Conservation (phyloP, 495 filamentous ascomycete genomes). For the Durotheca rogersii region DNA sequence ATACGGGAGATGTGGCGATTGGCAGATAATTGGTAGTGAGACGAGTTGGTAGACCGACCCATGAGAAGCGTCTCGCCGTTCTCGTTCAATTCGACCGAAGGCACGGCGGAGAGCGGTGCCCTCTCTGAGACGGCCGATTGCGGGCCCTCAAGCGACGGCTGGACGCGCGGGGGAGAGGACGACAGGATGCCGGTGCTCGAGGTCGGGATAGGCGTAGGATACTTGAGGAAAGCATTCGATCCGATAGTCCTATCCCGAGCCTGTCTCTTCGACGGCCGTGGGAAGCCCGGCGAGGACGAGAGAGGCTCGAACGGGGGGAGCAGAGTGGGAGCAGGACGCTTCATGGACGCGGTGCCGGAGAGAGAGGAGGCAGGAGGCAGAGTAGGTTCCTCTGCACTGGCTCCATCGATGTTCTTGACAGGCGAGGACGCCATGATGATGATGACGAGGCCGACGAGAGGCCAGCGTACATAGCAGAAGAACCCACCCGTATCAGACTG, state of each 20-base stretch:
- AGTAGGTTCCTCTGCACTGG: constrained; percentile 27
- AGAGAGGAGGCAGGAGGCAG: constrained; percentile 27
- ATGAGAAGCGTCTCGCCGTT: constrained; percentile 80
- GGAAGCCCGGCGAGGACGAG: constrained; percentile 82
- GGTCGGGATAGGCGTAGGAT: constrained; percentile 90
- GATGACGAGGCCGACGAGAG: not conserved
- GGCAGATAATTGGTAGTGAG: constrained; percentile 85
- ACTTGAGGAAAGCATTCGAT: constrained; percentile 54
- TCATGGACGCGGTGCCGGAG: constrained; percentile 55
- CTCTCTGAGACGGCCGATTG: constrained; percentile 78
- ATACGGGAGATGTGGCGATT: constrained; percentile 90
- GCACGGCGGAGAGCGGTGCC: constrained; percentile 76
- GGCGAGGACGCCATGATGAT: constrained; percentile 34
- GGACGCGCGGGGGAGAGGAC: constrained; percentile 72
- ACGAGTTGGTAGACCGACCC: constrained; percentile 90
- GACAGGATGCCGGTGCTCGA: constrained; percentile 90
- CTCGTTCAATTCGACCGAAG: constrained; percentile 74
- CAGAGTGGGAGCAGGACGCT: constrained; percentile 76
- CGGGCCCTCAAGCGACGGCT: constrained; percentile 58
- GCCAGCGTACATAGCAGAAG: constrained; percentile 27
- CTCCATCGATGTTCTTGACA: constrained; percentile 30
- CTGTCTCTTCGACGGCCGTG: constrained; percentile 69
- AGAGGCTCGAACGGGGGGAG: constrained; percentile 92
- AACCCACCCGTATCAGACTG: not conserved
- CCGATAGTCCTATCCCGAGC: constrained; percentile 54